Conservation (phyloP, 2,329 filamentous ascomycete species). For the Cyanodermella asteris region DNA sequence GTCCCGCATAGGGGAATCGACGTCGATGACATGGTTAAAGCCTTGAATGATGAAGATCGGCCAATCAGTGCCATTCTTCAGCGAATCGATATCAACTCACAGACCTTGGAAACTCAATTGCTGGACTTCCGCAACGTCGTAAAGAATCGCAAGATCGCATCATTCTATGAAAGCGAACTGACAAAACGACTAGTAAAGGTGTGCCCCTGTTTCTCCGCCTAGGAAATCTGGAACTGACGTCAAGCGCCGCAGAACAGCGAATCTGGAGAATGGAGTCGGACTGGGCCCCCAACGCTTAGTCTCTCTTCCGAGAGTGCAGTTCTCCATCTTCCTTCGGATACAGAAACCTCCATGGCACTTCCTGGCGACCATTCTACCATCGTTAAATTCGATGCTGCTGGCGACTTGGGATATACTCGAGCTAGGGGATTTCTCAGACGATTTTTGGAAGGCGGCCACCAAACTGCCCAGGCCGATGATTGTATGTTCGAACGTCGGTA, state of each 20-base stretch:
- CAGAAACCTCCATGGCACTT: constrained; percentile 12
- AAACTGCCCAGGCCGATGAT: not conserved
- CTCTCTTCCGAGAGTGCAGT: constrained; percentile 13
- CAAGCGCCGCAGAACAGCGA: constrained; percentile 15
- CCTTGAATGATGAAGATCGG: constrained; percentile 6
- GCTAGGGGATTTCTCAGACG: not conserved
- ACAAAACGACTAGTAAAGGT: constrained; percentile 17
- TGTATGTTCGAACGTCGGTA: not conserved
- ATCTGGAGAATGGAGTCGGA: no score
- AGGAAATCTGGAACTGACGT: constrained; percentile 12
- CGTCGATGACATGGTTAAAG: constrained; percentile 9
- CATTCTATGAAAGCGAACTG: constrained; percentile 13
- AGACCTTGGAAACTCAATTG: no score
- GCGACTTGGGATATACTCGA: not conserved
- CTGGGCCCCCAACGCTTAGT: constrained; percentile 19
- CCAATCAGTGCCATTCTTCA: no score
- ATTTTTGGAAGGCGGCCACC: not conserved
- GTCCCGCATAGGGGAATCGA: constrained; percentile 14
- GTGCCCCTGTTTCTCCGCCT: constrained; percentile 15
- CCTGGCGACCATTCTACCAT: no score
- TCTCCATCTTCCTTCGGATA: constrained; percentile 15
- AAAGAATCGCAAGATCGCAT: constrained; percentile 6
- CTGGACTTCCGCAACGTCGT: no score
- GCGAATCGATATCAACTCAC: no score
- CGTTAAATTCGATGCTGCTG: not conserved